Base-by-base conservation (phyloP, 305 asterid genomes). In the Fraxinus nigra region DNA sequence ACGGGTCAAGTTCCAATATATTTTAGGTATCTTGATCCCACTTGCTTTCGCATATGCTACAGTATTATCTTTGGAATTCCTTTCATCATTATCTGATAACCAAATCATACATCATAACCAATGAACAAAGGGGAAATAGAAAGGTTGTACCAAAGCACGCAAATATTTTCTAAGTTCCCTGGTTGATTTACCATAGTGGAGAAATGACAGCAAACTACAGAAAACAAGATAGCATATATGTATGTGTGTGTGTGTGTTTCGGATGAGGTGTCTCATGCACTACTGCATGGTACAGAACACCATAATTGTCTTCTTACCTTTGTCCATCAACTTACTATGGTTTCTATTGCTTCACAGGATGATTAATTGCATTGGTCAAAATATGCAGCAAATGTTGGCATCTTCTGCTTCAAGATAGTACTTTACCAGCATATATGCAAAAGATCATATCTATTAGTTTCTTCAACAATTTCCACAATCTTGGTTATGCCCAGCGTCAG, bases 1-100 rank as follows among this genome's bases (percentile, higher is more conserved):
- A 79, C 97, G 92, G 26, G 99, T 96, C 78, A 93, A 85, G 65
- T 90, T 91, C 98, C 99, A 94, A 81, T 96, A 96, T 90, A 96
- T 90, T 83, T 90, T 96, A 48, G 99, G 99, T 83, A 94, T 97
- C 86, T 93, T 94, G 86, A 96, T 84, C 77, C 89, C 89, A 73
- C 81, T 87, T 75, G 75, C 87, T 75, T 91, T 89, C 86, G 84
- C 86, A 78, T 73, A 77, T 72, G 69, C 79, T 46, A 20, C 74
- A 77, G 82, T 38, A 80, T 82, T 81, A 79, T 70, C 84, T 78
- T 87, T 82, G 48, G 86, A 79, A 85, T 40, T 33, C 35, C 79
- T 72, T 75, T 89, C 85, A 65, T 84, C 89, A 78, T 85, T 65
- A 88, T 70, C 95, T 93, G 89, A 76, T 80, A 86, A 82, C 51